Base-by-base conservation (phyloP, 768 basidiomycete genomes). In the Podaxis sp. region DNA sequence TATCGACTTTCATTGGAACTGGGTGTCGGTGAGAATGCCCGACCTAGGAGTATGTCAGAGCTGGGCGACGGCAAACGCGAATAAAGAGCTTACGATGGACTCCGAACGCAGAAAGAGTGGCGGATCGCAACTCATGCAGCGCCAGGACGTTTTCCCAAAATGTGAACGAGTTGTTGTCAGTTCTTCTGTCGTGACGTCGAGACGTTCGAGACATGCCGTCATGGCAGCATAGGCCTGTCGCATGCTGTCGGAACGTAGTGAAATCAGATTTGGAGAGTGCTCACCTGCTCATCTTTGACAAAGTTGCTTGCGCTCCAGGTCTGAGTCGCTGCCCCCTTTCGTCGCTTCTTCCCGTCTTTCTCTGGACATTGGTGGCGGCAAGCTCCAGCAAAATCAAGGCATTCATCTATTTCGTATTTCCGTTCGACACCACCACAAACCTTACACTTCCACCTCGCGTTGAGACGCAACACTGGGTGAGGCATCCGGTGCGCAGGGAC, bases 11-110 rank as follows among this genome's bases (percentile, higher is more conserved):
- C 80, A 84, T 84, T 7, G 46, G 54, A 2, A 73, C 67, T 0
- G 84, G 79, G 65, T 90, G 89, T n/a, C 89, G 81, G 64, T 86
- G 84, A 46, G 80, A 80, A 69, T 90, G 89, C 0, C 84, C 83
- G 37, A 82, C 72, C 88, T 90, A 68, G n/a, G n/a, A 25, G 43
- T 12, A 8, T 11, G 2, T 43, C 12, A 54, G 29, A 2, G 7
- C 55, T 55, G 37, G 11, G 19, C 9, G 2, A 15, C 15, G 13
- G 5, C 7, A 52, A 33, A 11, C 19, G 17, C 12, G 25, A 22
- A 19, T 24, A 2, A 22, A 43, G 63, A 5, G 37, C 82, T 57
- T 66, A 86, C 88, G 36, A 88, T 73, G 55, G 69, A 77, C 4
- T 72, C 66, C 40, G 79, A 75, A 57, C 77, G 75, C 76, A 90